Conservation (phyloP, 352 stramenopile genomes). For the Phytophthora chlamydospora region DNA sequence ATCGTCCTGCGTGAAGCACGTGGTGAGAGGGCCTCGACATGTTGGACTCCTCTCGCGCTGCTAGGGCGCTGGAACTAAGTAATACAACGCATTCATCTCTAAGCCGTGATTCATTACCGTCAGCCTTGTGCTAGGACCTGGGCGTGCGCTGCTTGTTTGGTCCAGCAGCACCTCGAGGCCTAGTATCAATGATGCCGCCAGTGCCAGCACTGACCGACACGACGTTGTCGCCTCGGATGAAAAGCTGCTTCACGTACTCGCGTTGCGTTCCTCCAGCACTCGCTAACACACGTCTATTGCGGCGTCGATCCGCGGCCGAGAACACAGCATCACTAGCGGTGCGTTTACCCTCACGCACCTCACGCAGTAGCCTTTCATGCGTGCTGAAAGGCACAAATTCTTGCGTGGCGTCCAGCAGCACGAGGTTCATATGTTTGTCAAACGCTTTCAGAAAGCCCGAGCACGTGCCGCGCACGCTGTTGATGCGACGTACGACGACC, state of each 20-base stretch:
- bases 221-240: slow-evolving; percentile 94
- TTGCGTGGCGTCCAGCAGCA: slow-evolving; percentile 91
- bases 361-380: slow-evolving; percentile 38
- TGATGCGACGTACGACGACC: slow-evolving; percentile 90
- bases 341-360: slow-evolving; percentile 41
- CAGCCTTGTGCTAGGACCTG: slow-evolving; percentile 14
- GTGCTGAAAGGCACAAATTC: slow-evolving; percentile 49
- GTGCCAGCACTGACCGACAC: slow-evolving; percentile 71
- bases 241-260: slow-evolving; percentile 85
- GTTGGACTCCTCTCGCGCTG: background rate
- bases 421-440: slow-evolving; percentile 96
- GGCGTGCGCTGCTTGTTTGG: background rate
- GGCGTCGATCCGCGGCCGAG: slow-evolving; percentile 46
- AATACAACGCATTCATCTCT: slow-evolving; percentile 26
- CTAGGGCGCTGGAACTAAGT: slow-evolving; percentile 10
- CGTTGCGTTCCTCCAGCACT: slow-evolving; percentile 32
- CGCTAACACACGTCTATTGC: slow-evolving; percentile 50
- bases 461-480: slow-evolving; percentile 91
- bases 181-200: slow-evolving; percentile 11
- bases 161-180: background rate
- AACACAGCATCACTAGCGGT: slow-evolving; percentile 39
- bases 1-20: background rate
- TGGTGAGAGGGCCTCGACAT: slow-evolving; percentile 1
- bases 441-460: slow-evolving; percentile 93
- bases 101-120: slow-evolving; percentile 18